Percentiles rank a stretch among this genome's conserved stretches.
These are phyloP conservation scores for Rhytidhysteron rufulum DNA, from an alignment of 2,329 filamentous ascomycete species.

Conservation along the genomic window DNA sequence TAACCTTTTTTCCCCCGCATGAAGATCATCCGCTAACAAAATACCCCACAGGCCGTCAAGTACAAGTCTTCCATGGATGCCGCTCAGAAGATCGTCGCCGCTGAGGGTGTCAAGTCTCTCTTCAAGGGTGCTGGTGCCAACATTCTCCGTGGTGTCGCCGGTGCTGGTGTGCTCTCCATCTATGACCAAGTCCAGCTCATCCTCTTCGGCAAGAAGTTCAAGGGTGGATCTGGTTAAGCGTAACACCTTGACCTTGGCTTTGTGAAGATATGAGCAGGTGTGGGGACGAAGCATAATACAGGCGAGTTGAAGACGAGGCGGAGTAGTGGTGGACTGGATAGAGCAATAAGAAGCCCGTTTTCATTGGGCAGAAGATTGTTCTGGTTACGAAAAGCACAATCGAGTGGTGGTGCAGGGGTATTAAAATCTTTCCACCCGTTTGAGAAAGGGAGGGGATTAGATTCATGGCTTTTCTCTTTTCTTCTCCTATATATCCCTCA, in stretches of 20 bases:
- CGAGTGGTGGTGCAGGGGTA: slow-evolving; percentile 28
- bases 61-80: slow-evolving; percentile 97
- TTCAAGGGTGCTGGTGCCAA: slow-evolving; percentile 99
- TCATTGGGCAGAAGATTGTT: slow-evolving; percentile 40
- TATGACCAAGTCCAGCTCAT: slow-evolving; percentile 99
- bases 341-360: slow-evolving; percentile 34
- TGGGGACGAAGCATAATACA: slow-evolving; percentile 29
- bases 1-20: not conserved
- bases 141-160: slow-evolving; percentile 99
- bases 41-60: slow-evolving; percentile 89
- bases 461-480: slow-evolving; percentile 4
- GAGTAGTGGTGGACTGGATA: slow-evolving; percentile 30
- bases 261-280: slow-evolving; percentile 31
- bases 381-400: slow-evolving; percentile 39
- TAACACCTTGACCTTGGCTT: slow-evolving; percentile 20
- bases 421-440: no score
- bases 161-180: slow-evolving; percentile 99
- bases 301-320: slow-evolving; percentile 22
- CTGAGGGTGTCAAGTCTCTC: slow-evolving; percentile 96
- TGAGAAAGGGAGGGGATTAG: slow-evolving; percentile 8
- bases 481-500: slow-evolving; percentile 9
- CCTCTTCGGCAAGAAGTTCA: slow-evolving; percentile 99
- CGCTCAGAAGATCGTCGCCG: slow-evolving; percentile 87
- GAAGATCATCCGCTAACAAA: slow-evolving; percentile 11
- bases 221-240: slow-evolving; percentile 51